Base-by-base conservation (phyloP, 441 rosid species). In the Populus hybrid region DNA sequence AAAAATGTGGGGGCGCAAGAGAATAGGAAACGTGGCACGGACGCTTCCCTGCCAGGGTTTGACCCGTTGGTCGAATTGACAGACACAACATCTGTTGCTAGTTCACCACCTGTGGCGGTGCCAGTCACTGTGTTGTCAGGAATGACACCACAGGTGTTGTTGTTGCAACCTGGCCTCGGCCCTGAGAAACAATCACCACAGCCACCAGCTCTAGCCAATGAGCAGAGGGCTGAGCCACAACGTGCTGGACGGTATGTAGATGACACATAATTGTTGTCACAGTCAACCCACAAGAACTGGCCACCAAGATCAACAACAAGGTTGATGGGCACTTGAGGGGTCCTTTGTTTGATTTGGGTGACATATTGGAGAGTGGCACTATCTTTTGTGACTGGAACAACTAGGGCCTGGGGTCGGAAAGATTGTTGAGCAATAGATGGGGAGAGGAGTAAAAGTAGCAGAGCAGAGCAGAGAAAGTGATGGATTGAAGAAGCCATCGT, bases 221-320 rank as follows among this genome's bases (percentile, higher is more conserved):
- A 86, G 86, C 94, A 91, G 4, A 79, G 80, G n/a, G 91, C 89
- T 2, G 94, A 91, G 61, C 80, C 42, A 61, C 94, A 91, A 1
- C 81, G 77, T 4, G 88, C 88, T 0, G 94, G 83, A 0, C 67
- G 77, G 87, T 92, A 94, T 0, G 98, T 81, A 5, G 93, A 72
- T 69, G 98, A 93, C 69, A 83, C 81, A 38, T 90, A 93, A 70
- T 67, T 71, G 21, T 77, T 75, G 18, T 90, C 85, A 72, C 97
- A 93, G 74, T 92, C 91, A 24, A 90, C 90, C 97, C 95, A 93
- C 14, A 86, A 61, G 73, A 64, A 65, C 12, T 77, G 88, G 59
- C 97, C 97, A 18, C 93, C 97, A 2, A 92, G 86, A 74, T 94
- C 93, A 38, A 92, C 80, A 32, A 86, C 91, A 5, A 88, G 80